Base-by-base conservation (phyloP, 176 grass and related monocot genomes). In the Puccinellia tenuiflora region DNA sequence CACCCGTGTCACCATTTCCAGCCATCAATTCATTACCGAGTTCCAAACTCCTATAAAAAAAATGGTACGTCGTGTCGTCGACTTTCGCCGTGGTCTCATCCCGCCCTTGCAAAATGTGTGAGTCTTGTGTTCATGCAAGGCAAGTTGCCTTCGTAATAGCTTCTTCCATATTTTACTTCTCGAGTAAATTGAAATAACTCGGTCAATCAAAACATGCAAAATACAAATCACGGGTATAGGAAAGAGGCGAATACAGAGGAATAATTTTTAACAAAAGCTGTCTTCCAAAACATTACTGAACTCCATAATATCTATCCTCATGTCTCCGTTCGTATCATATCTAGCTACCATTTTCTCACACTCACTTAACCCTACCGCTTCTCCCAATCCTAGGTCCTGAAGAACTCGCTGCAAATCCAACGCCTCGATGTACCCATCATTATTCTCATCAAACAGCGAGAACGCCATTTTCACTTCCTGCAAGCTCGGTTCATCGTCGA, bases 261-360 rank as follows among this genome's bases (percentile, higher is more conserved):
- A 3, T 20, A 8, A 6, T 16, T 63, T 63, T 85, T 78, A 97
- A 65, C 64, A 94, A 81, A 97, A 59, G 53, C 86, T 85, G 3
- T 68, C 84, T 73, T 94, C 92, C 92, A 97, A 75, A 89, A 97
- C 83, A 74, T 72, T 90, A 28, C 79, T 81, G 65, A 97, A 97
- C 78, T 97, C 92, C 24, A 37, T 56, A 10, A 91, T 13, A 84
- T 94, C 88, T 76, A 97, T 89, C 88, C 74, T 92, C 39, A 29
- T 17, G 47, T 97, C 92, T 62, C 83, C 66, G 53, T 92, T 89
- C n/a, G 13, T 52, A 55, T 94, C 95, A 84, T 94, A 90, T 45
- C 57, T 86, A 29, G 51, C 68, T 33, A 97, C 92, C 95, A 97
- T 97, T 74, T 85, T 28, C 79, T 76, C 77, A 54, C 88, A 89